Evolutionary conservation across 2,329 filamentous ascomycete species (phyloP).

Genomic region (Penicillium capsulatum): DNA sequence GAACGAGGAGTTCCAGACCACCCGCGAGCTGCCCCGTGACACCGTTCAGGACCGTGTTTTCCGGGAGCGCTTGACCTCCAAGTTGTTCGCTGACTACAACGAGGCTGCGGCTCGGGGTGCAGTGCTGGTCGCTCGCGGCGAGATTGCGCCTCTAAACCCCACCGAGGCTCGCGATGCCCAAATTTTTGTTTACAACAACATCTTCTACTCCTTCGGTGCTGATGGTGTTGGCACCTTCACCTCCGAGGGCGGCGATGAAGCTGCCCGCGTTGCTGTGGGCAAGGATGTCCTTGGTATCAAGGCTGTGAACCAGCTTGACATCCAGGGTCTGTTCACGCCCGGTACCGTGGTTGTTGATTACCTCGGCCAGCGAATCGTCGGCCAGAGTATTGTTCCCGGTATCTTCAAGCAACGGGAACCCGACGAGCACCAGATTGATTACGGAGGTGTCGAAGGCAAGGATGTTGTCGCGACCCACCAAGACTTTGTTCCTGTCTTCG

Average conservation of each 20-base stretch:
- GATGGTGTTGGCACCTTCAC: conserved; percentile 97
- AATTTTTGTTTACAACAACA: conserved; percentile 99
- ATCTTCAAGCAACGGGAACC: conserved; percentile 99
- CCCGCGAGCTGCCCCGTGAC: conserved; percentile 87
- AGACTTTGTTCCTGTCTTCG: conserved; percentile 76
- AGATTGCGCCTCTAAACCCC: conserved; percentile 89
- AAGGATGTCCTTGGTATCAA: conserved; percentile 95
- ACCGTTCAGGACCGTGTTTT: conserved; percentile 94
- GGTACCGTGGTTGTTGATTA: conserved; percentile 97
- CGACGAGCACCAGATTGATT: conserved; percentile 97
- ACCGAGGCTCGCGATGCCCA: conserved; percentile 90
- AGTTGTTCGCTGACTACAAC: conserved; percentile 96
- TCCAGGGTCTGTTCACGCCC: conserved; percentile 87
- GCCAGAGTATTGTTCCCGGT: conserved; percentile 94
- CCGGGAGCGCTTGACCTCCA: conserved; percentile 86
- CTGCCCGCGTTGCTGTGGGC: conserved; percentile 88
- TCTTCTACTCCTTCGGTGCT: conserved; percentile 97
- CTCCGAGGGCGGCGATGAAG: conserved; percentile 93
- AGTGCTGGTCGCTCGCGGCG: conserved; percentile 84
- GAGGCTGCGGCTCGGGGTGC: conserved; percentile 91
- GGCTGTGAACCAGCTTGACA: conserved; percentile 94
- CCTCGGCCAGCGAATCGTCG: conserved; percentile 92
- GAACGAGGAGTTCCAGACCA: conserved; percentile 99
- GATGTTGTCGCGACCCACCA: conserved; percentile 90
- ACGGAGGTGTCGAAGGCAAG: conserved; percentile 95